phyloP scores from a whole-genome alignment of 768 basidiomycete species.

The Amylocystis lapponica region DNA sequence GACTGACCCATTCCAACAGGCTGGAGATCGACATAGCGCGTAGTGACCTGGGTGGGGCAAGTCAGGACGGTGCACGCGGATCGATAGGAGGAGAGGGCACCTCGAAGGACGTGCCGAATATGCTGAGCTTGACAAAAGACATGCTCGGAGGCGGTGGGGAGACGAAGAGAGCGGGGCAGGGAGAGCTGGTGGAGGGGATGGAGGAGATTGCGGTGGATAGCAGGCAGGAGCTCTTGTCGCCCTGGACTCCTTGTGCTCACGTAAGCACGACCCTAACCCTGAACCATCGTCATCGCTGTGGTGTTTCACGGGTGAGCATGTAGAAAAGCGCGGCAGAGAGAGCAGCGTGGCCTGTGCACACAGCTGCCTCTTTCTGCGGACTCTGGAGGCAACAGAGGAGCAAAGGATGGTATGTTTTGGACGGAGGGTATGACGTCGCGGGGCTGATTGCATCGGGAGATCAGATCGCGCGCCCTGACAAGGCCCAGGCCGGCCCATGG shows the following conservation, averaged over 20 bases:
- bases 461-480: no score
- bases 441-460: no score
- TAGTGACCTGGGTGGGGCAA: slow-evolving; percentile 66
- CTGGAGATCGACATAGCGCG: slow-evolving; percentile 97
- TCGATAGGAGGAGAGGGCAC: slow-evolving; percentile 32
- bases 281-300: no score
- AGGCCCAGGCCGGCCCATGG: no score
- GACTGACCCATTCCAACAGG: slow-evolving; percentile 96
- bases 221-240: neutral
- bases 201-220: neutral
- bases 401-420: no score
- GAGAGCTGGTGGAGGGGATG: neutral
- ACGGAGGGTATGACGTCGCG: no score
- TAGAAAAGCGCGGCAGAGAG: no score
- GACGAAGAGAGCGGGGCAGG: neutral
- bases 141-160: slow-evolving; percentile 31
- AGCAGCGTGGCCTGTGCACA: no score
- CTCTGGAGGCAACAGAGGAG: no score
- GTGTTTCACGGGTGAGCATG: no score
- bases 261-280: slow-evolving; percentile 7
- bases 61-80: slow-evolving; percentile 4
- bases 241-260: no score
- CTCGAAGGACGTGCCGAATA: slow-evolving; percentile 98
- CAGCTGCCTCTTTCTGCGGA: no score
- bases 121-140: slow-evolving; percentile 97